Evolutionary conservation across 371 early-diverging fungal genomes (phyloP).

Genomic region (Mucor mucedo): DNA sequence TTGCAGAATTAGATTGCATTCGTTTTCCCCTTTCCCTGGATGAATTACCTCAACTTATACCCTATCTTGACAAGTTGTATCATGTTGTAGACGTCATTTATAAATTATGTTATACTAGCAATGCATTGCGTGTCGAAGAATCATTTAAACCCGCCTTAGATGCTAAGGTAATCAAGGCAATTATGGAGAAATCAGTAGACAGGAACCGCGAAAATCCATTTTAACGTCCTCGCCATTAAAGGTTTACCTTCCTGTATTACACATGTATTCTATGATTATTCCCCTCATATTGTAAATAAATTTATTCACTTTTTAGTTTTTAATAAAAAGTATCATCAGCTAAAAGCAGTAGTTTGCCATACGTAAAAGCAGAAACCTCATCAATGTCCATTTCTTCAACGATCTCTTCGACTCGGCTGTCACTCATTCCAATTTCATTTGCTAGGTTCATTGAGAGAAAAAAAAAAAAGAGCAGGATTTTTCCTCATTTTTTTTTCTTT

Average conservation of each 20-base stretch:
- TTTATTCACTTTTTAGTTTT: slow-evolving; percentile 13
- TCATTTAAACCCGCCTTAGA: slow-evolving; percentile 19
- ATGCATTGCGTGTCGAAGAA: slow-evolving; percentile 15
- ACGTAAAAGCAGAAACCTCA: slow-evolving; percentile 20
- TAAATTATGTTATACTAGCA: no score
- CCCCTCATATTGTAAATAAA: slow-evolving; percentile 12
- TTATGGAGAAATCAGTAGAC: slow-evolving; percentile 21
- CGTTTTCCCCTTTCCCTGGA: no score
- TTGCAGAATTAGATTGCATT: no score
- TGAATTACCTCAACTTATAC: no score
- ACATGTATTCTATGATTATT: no score
- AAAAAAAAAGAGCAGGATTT: no score
- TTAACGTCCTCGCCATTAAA: slow-evolving; percentile 19
- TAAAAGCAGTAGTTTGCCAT: slow-evolving; percentile 11
- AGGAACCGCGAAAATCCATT: slow-evolving; percentile 21
- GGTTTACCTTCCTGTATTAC: slow-evolving; percentile 14
- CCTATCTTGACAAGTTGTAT: no score
- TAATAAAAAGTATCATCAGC: background rate
- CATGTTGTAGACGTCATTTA: no score
- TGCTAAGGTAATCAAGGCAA: slow-evolving; percentile 20
- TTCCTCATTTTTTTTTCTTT: no score
- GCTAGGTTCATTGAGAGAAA: no score
- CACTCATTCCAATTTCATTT: slow-evolving; percentile 19
- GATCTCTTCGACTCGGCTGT: slow-evolving; percentile 11
- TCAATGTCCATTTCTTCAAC: slow-evolving; percentile 19